phyloP scores from a whole-genome alignment of 441 rosid genomes.

The Bocquillonia castaneifolia region DNA sequence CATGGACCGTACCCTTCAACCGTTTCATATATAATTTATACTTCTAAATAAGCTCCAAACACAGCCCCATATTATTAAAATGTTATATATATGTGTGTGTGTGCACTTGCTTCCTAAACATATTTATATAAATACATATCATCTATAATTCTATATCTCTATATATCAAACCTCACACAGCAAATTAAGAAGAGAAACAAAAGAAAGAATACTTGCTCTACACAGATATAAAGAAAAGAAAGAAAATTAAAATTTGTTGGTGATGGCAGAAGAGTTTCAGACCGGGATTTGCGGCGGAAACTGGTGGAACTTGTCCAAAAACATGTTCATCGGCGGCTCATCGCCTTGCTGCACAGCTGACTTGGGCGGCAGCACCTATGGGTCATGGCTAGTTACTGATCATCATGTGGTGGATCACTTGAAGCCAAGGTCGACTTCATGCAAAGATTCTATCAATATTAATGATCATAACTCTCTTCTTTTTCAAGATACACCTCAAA shows the following conservation, averaged over 20 bases:
- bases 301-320: slow-evolving; percentile 61
- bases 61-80: too few species aligned
- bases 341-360: slow-evolving; percentile 41
- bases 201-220: background rate
- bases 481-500: slow-evolving; percentile 33
- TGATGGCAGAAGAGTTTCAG: slow-evolving; percentile 74
- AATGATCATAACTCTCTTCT: slow-evolving; percentile 27
- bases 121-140: background rate
- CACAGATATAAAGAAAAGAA: too few species aligned
- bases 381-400: slow-evolving; percentile 25
- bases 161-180: background rate
- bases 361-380: slow-evolving; percentile 28
- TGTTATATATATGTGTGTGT: background rate
- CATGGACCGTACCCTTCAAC: slow-evolving; percentile 27
- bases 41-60: background rate
- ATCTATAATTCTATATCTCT: background rate
- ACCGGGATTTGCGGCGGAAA: slow-evolving; percentile 50
- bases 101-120: background rate
- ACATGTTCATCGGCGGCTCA: slow-evolving; percentile 34
- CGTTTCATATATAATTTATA: slow-evolving; percentile 36
- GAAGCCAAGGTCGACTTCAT: slow-evolving; percentile 27
- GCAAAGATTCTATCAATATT: slow-evolving; percentile 20
- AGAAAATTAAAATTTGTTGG: background rate
- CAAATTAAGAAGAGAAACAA: background rate
- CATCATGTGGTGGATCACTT: slow-evolving; percentile 28